Conservation (phyloP, 768 basidiomycete genomes). For the Tricholoma hemisulphureum region DNA sequence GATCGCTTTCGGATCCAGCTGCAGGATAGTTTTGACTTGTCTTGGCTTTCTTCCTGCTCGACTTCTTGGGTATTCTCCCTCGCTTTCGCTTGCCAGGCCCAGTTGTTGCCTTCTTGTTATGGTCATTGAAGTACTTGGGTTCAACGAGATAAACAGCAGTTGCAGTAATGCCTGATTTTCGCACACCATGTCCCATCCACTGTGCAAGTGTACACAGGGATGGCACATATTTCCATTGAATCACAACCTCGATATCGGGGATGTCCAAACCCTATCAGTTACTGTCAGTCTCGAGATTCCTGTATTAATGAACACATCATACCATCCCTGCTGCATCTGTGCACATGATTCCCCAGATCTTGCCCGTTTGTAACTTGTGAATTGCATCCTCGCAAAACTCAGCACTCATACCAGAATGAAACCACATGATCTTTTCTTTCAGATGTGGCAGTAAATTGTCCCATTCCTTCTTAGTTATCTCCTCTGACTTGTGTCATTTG, state of each 20-base stretch:
- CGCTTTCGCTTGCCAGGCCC: background rate
- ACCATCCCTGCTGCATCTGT: slow-evolving; percentile 21
- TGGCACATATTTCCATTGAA: slow-evolving; percentile 12
- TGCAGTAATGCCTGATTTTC: slow-evolving; percentile 4
- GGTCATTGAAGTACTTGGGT: slow-evolving; percentile 11
- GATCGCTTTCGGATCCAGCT: background rate
- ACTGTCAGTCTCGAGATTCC: background rate
- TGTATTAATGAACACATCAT: background rate
- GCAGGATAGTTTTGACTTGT: background rate
- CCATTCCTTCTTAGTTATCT: background rate
- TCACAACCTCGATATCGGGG: slow-evolving; percentile 11
- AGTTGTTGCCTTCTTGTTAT: background rate
- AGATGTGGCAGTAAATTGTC: background rate
- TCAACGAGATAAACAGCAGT: slow-evolving; percentile 15
- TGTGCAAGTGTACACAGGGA: slow-evolving; percentile 15
- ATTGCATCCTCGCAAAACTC: slow-evolving; percentile 10
- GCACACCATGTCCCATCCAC: slow-evolving; percentile 10
- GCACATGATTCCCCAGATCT: slow-evolving; percentile 11
- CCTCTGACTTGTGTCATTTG: background rate
- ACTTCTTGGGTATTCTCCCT: background rate
- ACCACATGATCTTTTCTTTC: slow-evolving; percentile 13
- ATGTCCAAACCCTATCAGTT: slow-evolving; percentile 11
- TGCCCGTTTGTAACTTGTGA: background rate
- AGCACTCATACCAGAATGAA: slow-evolving; percentile 17
- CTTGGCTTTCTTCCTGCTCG: background rate